Percentiles rank a stretch among this genome's conserved stretches.
Conservation (phyloP, 2,329 filamentous ascomycete genomes). For the Cercospora sp. region DNA sequence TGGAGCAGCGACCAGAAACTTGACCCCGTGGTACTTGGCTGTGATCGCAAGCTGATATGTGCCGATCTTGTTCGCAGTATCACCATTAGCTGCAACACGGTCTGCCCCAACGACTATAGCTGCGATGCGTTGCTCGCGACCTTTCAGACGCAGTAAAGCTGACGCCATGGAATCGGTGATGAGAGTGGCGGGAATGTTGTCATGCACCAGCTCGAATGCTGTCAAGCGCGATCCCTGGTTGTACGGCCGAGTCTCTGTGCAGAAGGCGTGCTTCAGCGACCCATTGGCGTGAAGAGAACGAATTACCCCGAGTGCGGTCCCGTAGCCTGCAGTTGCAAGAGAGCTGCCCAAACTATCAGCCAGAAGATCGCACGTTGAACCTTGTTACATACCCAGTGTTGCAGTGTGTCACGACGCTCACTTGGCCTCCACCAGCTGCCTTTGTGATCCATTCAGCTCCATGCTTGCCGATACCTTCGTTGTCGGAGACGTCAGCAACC, state of each 20-base stretch:
- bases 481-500: constrained; percentile 81
- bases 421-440: constrained; percentile 52
- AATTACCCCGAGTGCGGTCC: constrained; percentile 91
- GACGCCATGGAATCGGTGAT: constrained; percentile 97
- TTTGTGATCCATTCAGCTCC: constrained; percentile 83
- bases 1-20: constrained; percentile 92
- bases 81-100: constrained; percentile 90
- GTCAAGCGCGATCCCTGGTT: constrained; percentile 96
- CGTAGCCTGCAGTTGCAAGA: constrained; percentile 95
- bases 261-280: constrained; percentile 80
- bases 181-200: constrained; percentile 84
- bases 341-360: constrained; percentile 55
- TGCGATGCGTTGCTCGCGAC: constrained; percentile 64
- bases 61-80: constrained; percentile 98
- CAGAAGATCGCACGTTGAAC: constrained; percentile 29
- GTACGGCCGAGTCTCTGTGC: constrained; percentile 94
- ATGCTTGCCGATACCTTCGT: constrained; percentile 77
- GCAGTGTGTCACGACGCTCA: constrained; percentile 94
- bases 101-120: constrained; percentile 95
- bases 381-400: constrained; percentile 72
- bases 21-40: constrained; percentile 81
- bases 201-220: constrained; percentile 93
- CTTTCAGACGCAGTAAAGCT: constrained; percentile 70
- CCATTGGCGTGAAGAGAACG: constrained; percentile 70
- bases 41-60: constrained; percentile 93